Evolutionary conservation across 371 early-diverging fungal genomes (phyloP).

Genomic region (Scutellospora calospora): DNA sequence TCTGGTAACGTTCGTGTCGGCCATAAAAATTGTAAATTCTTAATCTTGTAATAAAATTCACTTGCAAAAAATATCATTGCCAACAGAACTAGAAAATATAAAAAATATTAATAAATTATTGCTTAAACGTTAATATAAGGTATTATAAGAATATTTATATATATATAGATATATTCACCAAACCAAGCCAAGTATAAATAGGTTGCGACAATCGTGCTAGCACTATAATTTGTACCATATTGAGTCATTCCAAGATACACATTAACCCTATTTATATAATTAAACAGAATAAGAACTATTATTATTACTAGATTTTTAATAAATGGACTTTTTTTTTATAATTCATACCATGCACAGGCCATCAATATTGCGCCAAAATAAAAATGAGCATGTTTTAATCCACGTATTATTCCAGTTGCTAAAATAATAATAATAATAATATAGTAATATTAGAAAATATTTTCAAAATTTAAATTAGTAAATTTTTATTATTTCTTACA

Average conservation of each 20-base stretch:
- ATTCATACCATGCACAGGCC: neutral
- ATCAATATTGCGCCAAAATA: neutral
- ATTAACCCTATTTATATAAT: neutral
- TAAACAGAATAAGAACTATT: neutral
- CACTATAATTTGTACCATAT: neutral
- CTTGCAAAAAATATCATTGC: neutral
- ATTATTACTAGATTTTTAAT: neutral
- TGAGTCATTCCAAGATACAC: neutral
- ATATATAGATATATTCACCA: neutral
- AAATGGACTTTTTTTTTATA: too few species aligned
- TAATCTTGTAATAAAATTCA: constrained; percentile 8
- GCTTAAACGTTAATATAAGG: too few species aligned
- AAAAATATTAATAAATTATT: too few species aligned
- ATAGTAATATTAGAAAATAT: too few species aligned
- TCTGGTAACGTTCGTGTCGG: neutral
- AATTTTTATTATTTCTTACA: too few species aligned
- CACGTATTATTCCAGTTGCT: neutral
- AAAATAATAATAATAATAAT: too few species aligned
- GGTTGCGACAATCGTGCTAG: too few species aligned
- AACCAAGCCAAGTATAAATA: neutral
- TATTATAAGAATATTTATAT: too few species aligned
- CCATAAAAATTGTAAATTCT: constrained; percentile 20
- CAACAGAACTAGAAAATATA: neutral
- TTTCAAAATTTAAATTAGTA: too few species aligned
- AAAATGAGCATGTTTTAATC: neutral